phyloP scores from a whole-genome alignment of 2,329 filamentous ascomycete genomes.

The Aspergillus caelatus region DNA sequence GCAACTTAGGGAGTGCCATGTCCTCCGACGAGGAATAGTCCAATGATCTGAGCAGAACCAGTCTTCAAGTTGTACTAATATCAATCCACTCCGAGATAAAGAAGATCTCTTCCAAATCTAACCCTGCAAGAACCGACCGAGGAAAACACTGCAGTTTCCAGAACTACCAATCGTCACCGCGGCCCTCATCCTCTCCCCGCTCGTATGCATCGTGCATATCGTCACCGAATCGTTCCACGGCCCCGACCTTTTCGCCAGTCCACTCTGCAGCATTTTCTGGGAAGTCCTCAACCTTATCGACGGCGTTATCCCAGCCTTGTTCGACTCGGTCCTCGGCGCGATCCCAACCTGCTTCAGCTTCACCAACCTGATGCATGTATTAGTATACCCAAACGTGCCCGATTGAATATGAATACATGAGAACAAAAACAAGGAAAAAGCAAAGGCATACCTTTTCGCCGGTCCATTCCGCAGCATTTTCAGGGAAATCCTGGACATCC shows the following conservation, averaged over 20 bases:
- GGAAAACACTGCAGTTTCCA: neutral
- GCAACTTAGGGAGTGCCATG: no score
- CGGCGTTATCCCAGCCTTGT: conserved; percentile 27
- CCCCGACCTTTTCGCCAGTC: conserved; percentile 46
- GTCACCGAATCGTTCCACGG: conserved; percentile 48
- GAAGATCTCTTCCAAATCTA: neutral
- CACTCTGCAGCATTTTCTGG: conserved; percentile 43
- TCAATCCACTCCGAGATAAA: neutral
- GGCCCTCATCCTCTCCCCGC: conserved; percentile 36
- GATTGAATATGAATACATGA: neutral
- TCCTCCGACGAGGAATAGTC: neutral
- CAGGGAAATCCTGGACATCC: conserved; percentile 44
- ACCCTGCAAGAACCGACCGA: neutral
- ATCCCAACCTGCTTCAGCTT: conserved; percentile 41
- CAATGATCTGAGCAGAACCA: neutral
- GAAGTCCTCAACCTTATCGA: conserved; percentile 36
- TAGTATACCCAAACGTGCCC: neutral
- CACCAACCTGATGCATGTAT: conserved; percentile 32
- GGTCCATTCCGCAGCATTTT: conserved; percentile 48
- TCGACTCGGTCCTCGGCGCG: conserved; percentile 34
- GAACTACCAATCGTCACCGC: conserved; percentile 24
- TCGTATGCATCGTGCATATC: conserved; percentile 49
- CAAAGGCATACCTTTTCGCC: conserved; percentile 39
- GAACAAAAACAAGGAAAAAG: neutral
- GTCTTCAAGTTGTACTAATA: neutral